A percentile compares a stretch with the other conserved stretches of the same genome.
Conservation (phyloP, 495 filamentous ascomycete genomes). For the Delitschia confertaspora region DNA sequence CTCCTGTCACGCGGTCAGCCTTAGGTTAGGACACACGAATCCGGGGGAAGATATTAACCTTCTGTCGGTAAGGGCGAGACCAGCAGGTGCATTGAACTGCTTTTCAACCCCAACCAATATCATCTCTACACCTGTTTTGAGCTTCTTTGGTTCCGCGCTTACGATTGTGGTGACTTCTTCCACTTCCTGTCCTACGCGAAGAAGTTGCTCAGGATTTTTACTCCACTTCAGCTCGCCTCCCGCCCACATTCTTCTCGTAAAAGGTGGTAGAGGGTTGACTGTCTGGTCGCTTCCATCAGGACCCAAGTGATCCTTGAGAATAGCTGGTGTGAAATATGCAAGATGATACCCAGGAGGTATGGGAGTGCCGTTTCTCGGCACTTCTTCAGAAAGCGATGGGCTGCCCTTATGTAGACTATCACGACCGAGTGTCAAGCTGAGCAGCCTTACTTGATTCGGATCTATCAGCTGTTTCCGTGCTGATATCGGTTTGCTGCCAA, state of each 20-base stretch:
- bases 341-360: constrained; percentile 23
- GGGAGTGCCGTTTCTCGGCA: constrained; percentile 12
- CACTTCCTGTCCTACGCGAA: constrained; percentile 47
- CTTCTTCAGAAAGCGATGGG: background rate
- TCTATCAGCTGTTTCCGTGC: constrained; percentile 16
- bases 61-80: constrained; percentile 46
- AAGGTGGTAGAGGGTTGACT: constrained; percentile 57
- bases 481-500: constrained; percentile 16
- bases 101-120: constrained; percentile 59
- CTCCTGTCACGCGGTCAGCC: no score
- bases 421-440: constrained; percentile 8
- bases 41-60: no score
- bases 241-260: constrained; percentile 69
- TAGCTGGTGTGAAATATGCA: constrained; percentile 20
- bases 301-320: constrained; percentile 39
- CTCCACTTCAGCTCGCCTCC: constrained; percentile 55
- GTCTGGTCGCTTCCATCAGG: constrained; percentile 63
- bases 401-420: background rate
- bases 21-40: no score
- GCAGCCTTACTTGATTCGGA: constrained; percentile 15
- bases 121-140: constrained; percentile 49
- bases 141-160: constrained; percentile 44
- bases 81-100: constrained; percentile 44
- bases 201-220: constrained; percentile 34
- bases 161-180: constrained; percentile 50